A percentile compares a stretch with the other conserved stretches of the same genome.
Conservation (phyloP, 2,329 filamentous ascomycete genomes). For the Aureobasidium pullulans region DNA sequence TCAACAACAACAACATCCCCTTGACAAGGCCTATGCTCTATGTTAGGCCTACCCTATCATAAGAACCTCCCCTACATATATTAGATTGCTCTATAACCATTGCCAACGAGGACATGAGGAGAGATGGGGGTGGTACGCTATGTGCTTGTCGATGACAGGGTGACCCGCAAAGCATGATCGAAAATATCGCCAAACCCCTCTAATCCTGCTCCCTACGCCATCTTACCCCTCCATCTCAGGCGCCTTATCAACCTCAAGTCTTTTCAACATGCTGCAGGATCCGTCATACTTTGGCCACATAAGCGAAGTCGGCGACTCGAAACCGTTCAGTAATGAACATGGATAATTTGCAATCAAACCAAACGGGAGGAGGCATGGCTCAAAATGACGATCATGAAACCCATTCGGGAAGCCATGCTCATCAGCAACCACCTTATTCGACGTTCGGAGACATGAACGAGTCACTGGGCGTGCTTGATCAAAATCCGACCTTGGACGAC, state of each 20-base stretch:
- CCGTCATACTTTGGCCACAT: background rate
- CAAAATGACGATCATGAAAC: background rate
- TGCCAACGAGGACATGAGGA: too few relatives aligned
- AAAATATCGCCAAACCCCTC: background rate
- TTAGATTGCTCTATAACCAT: too few relatives aligned
- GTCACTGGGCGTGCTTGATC: background rate
- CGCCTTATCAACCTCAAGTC: background rate
- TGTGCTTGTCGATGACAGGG: too few relatives aligned
- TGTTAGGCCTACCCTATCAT: too few relatives aligned
- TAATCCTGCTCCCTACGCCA: slow-evolving; percentile 7
- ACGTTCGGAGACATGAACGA: background rate
- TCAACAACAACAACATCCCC: too few relatives aligned
- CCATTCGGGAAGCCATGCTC: background rate
- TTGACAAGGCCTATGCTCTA: too few relatives aligned
- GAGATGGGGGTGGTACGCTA: too few relatives aligned
- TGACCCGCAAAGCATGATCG: too few relatives aligned
- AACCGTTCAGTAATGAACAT: background rate
- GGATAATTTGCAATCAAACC: slow-evolving; percentile 1
- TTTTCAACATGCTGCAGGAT: background rate
- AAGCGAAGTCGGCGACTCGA: background rate
- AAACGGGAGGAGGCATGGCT: background rate
- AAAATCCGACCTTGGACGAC: background rate
- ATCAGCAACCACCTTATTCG: background rate
- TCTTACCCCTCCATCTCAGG: background rate
- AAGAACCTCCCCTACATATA: too few relatives aligned